A percentile compares a stretch with the other conserved stretches of the same genome.
Conservation (phyloP, 2,329 filamentous ascomycete genomes). For the Aspergillus aculeatinus region DNA sequence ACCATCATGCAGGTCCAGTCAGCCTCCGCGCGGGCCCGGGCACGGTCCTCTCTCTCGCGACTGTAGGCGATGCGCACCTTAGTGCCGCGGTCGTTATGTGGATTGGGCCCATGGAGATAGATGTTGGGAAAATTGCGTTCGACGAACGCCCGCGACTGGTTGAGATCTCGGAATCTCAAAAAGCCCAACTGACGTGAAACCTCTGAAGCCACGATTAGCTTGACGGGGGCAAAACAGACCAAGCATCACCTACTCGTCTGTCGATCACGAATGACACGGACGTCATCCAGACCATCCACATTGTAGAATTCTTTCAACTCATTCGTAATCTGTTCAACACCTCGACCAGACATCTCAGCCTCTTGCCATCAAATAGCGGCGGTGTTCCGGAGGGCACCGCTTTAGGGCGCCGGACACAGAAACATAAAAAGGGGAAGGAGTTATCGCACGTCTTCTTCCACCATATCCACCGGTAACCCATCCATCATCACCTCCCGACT, state of each 20-base stretch:
- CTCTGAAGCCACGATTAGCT: constrained; percentile 38
- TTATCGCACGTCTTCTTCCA: constrained; percentile 52
- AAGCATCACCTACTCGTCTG: constrained; percentile 51
- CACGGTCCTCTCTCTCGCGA: constrained; percentile 53
- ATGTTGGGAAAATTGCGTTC: constrained; percentile 53
- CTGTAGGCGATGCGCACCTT: constrained; percentile 55
- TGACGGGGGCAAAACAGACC: neutral
- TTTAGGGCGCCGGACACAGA: constrained; percentile 14
- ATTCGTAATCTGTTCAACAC: constrained; percentile 53
- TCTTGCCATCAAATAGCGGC: constrained; percentile 28
- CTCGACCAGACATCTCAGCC: constrained; percentile 42
- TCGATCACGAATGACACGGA: constrained; percentile 58
- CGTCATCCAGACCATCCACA: constrained; percentile 55
- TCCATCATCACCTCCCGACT: constrained; percentile 54
- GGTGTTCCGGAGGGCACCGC: constrained; percentile 18
- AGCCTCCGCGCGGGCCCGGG: constrained; percentile 49
- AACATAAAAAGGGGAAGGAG: constrained; percentile 29
- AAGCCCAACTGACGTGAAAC: constrained; percentile 58
- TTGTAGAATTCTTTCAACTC: constrained; percentile 55
- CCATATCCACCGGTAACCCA: constrained; percentile 50
- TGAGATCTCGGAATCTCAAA: constrained; percentile 52
- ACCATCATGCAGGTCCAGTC: constrained; percentile 60
- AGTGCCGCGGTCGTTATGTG: constrained; percentile 42
- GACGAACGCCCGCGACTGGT: constrained; percentile 53
- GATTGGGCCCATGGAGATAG: constrained; percentile 48